These are phyloP conservation scores for Salix brachista DNA, from an alignment of 345 rosid genomes.

Conservation along the genomic window DNA sequence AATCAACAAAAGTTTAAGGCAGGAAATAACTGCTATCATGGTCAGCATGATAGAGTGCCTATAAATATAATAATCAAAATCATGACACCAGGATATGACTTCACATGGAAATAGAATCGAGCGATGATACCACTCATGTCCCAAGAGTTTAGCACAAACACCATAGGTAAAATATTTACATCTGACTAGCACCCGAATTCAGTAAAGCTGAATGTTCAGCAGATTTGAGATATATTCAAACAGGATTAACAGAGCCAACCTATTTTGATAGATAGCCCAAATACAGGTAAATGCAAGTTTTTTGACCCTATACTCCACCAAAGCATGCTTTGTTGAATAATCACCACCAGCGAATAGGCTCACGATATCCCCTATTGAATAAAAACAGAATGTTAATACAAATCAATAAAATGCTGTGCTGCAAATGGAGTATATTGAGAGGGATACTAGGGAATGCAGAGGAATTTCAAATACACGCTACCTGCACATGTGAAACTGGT, in stretches of 20 bases:
- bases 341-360: slow-evolving; percentile 62
- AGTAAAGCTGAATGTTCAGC: neutral
- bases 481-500: neutral
- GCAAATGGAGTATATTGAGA: neutral
- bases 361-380: slow-evolving; percentile 62
- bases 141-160: neutral
- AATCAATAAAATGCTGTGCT: slow-evolving; percentile 12
- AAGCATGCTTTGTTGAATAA: slow-evolving; percentile 39
- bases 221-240: neutral
- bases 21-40: neutral
- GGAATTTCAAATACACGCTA: neutral
- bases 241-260: slow-evolving; percentile 41
- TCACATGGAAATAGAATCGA: neutral
- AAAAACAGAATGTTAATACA: slow-evolving; percentile 17
- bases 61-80: neutral
- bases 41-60: neutral
- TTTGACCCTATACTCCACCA: slow-evolving; percentile 81
- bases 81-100: neutral
- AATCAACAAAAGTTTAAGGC: neutral
- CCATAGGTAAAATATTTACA: neutral
- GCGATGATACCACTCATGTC: neutral
- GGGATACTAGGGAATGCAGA: neutral
- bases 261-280: slow-evolving; percentile 71
- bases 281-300: slow-evolving; percentile 62
- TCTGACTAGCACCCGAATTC: slow-evolving; percentile 7